Evolutionary conservation across 805 yeast species (phyloP).

Genomic region (Sugiyamaella lignohabitans): DNA sequence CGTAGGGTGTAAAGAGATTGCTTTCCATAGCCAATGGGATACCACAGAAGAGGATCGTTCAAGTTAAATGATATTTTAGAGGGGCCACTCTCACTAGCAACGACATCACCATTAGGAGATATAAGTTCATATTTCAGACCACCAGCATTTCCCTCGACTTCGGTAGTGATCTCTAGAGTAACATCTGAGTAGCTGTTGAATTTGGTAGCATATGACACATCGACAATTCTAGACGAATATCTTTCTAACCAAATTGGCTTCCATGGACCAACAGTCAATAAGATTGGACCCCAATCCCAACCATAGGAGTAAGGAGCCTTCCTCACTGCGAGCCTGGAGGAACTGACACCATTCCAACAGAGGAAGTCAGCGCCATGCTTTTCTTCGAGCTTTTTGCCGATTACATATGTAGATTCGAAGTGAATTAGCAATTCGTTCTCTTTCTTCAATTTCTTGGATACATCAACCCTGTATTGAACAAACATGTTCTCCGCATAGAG

Average conservation of each 20-base stretch:
- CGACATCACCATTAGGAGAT: background rate
- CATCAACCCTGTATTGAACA: slow-evolving; percentile 28
- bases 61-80: slow-evolving; percentile 9
- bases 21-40: slow-evolving; percentile 35
- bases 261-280: slow-evolving; percentile 42
- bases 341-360: slow-evolving; percentile 38
- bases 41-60: slow-evolving; percentile 36
- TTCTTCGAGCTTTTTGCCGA: slow-evolving; percentile 10
- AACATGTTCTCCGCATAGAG: slow-evolving; percentile 40
- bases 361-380: slow-evolving; percentile 8
- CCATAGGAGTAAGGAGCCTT: slow-evolving; percentile 52
- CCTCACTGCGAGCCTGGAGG: slow-evolving; percentile 38
- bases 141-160: background rate
- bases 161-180: background rate
- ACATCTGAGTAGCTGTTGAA: slow-evolving; percentile 5
- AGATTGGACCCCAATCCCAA: slow-evolving; percentile 52
- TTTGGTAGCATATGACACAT: slow-evolving; percentile 17
- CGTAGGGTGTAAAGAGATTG: slow-evolving; percentile 32
- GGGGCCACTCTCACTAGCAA: background rate
- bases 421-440: slow-evolving; percentile 10
- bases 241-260: slow-evolving; percentile 32
- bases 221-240: slow-evolving; percentile 20
- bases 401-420: slow-evolving; percentile 12
- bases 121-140: background rate
- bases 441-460: slow-evolving; percentile 16